Conservation (phyloP, 805 yeast genomes). For the Lachancea meyersii region DNA sequence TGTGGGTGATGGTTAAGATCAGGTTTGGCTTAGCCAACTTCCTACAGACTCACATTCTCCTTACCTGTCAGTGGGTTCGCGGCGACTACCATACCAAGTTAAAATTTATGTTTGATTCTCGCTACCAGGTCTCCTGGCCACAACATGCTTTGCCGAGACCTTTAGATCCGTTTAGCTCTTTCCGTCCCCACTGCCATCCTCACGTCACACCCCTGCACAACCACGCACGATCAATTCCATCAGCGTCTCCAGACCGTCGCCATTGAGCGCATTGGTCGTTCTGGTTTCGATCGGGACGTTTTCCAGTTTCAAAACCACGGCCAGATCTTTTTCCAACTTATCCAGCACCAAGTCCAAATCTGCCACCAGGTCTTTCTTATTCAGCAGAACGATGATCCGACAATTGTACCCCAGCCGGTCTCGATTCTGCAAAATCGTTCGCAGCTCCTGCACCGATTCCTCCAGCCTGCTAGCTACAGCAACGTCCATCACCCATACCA, state of each 20-base stretch:
- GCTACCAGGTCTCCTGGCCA: too few relatives aligned
- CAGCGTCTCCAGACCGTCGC: constrained; percentile 4
- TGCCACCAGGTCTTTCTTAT: constrained; percentile 61
- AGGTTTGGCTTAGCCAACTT: too few relatives aligned
- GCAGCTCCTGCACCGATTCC: constrained; percentile 63
- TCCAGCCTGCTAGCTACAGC: constrained; percentile 48
- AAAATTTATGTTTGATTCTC: too few relatives aligned
- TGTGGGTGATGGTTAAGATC: too few relatives aligned
- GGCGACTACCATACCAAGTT: too few relatives aligned
- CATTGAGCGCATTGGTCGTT: constrained; percentile 3
- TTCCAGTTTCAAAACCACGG: not conserved
- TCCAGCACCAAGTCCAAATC: constrained; percentile 11
- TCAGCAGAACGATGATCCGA: constrained; percentile 55
- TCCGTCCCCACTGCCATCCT: too few relatives aligned
- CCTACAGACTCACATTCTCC: too few relatives aligned
- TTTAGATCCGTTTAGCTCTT: too few relatives aligned
- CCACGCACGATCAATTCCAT: constrained; percentile 1
- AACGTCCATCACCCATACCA: constrained; percentile 84
- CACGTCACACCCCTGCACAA: not conserved
- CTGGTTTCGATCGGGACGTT: constrained; percentile 3
- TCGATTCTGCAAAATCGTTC: constrained; percentile 57
- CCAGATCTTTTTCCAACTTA: not conserved
- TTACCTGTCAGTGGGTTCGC: too few relatives aligned
- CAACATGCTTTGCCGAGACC: too few relatives aligned
- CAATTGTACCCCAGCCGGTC: constrained; percentile 57